Conservation (phyloP, 169 alveolate species). For the Cystoisospora suis region DNA sequence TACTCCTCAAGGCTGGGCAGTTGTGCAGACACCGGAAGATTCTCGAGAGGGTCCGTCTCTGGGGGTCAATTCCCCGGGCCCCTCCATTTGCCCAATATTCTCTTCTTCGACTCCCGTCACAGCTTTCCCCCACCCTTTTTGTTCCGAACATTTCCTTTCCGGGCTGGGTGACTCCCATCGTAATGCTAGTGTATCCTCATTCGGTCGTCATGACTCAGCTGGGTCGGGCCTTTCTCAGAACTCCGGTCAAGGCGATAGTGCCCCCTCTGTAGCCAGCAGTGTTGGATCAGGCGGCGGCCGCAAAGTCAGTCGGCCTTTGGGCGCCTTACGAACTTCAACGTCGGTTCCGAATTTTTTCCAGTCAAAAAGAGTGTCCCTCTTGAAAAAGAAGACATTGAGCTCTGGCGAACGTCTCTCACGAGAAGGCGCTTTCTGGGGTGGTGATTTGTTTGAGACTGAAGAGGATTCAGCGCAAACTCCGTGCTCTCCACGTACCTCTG, state of each 20-base stretch:
- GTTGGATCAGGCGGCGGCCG: background rate
- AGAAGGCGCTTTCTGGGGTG: conserved; percentile 22
- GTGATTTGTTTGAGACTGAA: background rate
- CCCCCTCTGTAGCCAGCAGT: background rate
- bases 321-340: background rate
- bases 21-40: conserved; percentile 27
- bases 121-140: background rate
- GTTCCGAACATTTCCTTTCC: background rate
- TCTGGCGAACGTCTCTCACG: background rate
- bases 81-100: background rate
- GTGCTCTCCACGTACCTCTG: too few species aligned
- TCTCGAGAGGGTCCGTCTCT: background rate
- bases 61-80: background rate
- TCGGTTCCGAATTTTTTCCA: conserved; percentile 12
- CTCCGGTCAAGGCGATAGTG: background rate
- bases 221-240: background rate
- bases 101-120: background rate
- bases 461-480: too few species aligned
- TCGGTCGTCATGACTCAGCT: background rate
- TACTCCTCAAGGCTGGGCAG: conserved; percentile 16
- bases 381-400: too few species aligned
- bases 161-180: background rate
- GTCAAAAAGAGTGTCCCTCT: background rate
- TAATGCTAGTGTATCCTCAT: background rate
- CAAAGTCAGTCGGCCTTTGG: background rate